Percentiles rank a stretch among this genome's conserved stretches.
Evolutionary conservation across 139 green algal species (phyloP).

Genomic region (Penium margaritaceum): DNA sequence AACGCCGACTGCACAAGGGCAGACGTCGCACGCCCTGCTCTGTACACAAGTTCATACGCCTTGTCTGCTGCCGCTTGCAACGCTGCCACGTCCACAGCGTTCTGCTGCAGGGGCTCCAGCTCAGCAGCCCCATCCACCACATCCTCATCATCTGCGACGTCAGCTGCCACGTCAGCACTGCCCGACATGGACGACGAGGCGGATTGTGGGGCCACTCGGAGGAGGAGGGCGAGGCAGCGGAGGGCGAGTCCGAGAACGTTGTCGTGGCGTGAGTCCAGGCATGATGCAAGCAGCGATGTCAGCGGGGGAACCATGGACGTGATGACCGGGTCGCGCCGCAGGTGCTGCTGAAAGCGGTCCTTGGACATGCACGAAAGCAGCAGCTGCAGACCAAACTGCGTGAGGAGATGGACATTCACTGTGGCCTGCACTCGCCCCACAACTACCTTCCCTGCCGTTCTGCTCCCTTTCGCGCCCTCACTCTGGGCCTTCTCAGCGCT

Average conservation of each 20-base stretch:
- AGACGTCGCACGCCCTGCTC: neutral
- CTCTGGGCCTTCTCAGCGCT: no score
- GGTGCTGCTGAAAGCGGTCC: constrained; percentile 6
- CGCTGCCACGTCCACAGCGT: neutral
- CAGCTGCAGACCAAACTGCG: constrained; percentile 71
- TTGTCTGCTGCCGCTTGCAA: neutral
- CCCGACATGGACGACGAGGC: neutral
- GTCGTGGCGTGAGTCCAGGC: constrained; percentile 45
- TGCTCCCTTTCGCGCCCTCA: neutral
- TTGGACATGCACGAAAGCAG: constrained; percentile 52
- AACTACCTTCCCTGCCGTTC: neutral
- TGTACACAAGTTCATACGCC: neutral
- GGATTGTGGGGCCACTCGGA: neutral
- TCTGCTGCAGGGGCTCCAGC: no score
- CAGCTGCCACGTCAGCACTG: neutral
- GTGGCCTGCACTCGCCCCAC: neutral
- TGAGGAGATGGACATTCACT: constrained; percentile 66
- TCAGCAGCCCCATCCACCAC: neutral
- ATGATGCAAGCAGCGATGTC: constrained; percentile 60
- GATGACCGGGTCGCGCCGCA: constrained; percentile 34
- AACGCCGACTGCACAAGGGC: neutral
- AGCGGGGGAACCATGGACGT: constrained; percentile 64
- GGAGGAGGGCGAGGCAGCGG: constrained; percentile 52
- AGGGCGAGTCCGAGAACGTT: constrained; percentile 56
- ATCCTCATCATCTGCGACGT: no score